phyloP scores from a whole-genome alignment of 2,329 filamentous ascomycete genomes.

The Hirsutella thompsonii region DNA sequence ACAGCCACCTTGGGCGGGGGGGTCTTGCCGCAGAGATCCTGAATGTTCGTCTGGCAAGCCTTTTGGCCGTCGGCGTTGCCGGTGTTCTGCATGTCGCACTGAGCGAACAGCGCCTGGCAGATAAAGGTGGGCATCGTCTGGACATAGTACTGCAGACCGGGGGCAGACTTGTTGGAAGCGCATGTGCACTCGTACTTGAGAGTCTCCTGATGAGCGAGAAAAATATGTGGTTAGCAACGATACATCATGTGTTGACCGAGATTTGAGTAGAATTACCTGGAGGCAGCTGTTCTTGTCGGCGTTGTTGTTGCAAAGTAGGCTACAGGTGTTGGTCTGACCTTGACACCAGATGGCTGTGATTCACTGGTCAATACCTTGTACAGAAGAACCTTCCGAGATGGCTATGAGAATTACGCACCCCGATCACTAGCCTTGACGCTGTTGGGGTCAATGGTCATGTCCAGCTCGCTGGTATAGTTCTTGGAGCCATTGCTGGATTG shows the following conservation, averaged over 20 bases:
- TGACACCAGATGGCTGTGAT: conserved; percentile 35
- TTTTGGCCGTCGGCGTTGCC: conserved; percentile 28
- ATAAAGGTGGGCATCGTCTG: conserved; percentile 41
- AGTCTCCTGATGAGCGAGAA: conserved; percentile 14
- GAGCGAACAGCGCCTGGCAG: conserved; percentile 33
- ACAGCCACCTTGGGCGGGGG: conserved; percentile 20
- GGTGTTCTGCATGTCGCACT: conserved; percentile 32
- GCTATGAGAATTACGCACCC: conserved; percentile 21
- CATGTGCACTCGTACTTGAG: conserved; percentile 38
- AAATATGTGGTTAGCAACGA: conserved; percentile 1
- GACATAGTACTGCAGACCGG: conserved; percentile 38
- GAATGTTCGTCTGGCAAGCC: conserved; percentile 34
- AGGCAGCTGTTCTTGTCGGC: conserved; percentile 30
- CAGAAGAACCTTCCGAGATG: too few relatives aligned
- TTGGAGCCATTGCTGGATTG: conserved; percentile 11
- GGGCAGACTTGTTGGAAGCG: conserved; percentile 30
- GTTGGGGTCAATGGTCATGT: conserved; percentile 28
- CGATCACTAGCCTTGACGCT: conserved; percentile 18
- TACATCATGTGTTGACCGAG: not conserved
- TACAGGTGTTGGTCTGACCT: conserved; percentile 37
- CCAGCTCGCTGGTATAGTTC: conserved; percentile 29
- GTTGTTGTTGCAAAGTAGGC: conserved; percentile 28
- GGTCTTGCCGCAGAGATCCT: conserved; percentile 29
- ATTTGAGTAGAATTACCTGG: conserved; percentile 23
- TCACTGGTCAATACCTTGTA: not conserved